phyloP scores from a whole-genome alignment of 106 monocot genomes.

The Dioscorea dumetorum region DNA sequence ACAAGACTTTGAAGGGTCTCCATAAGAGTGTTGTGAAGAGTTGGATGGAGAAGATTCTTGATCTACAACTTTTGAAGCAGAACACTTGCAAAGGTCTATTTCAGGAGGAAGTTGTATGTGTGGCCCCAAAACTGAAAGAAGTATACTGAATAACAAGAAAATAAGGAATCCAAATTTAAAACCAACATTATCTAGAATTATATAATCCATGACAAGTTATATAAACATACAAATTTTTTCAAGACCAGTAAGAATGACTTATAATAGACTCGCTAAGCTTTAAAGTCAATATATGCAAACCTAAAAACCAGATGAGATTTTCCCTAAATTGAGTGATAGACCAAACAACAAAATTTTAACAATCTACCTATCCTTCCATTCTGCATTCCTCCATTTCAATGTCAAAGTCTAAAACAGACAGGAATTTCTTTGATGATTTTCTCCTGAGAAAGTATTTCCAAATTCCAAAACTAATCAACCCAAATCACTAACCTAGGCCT shows the following conservation, averaged over 20 bases:
- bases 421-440: background rate
- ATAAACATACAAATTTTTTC: too few relatives aligned
- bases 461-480: background rate
- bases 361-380: too few relatives aligned
- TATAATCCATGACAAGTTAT: too few relatives aligned
- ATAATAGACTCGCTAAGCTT: too few relatives aligned
- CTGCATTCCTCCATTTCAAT: background rate
- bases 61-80: constrained; percentile 28
- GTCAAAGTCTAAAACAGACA: background rate
- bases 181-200: too few relatives aligned
- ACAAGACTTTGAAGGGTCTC: constrained; percentile 12
- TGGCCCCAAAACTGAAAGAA: constrained; percentile 81
- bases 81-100: constrained; percentile 59
- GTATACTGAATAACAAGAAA: constrained; percentile 40
- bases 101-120: constrained; percentile 69
- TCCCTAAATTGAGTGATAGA: too few relatives aligned
- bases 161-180: too few relatives aligned
- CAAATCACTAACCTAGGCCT: background rate
- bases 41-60: constrained; percentile 25
- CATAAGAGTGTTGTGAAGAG: constrained; percentile 10
- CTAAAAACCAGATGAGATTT: too few relatives aligned
- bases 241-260: too few relatives aligned
- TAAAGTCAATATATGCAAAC: too few relatives aligned
- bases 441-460: background rate
- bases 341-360: too few relatives aligned